A percentile compares a stretch with the other conserved stretches of the same genome.
Conservation (phyloP, 768 basidiomycete genomes). For the Terana coerulea region DNA sequence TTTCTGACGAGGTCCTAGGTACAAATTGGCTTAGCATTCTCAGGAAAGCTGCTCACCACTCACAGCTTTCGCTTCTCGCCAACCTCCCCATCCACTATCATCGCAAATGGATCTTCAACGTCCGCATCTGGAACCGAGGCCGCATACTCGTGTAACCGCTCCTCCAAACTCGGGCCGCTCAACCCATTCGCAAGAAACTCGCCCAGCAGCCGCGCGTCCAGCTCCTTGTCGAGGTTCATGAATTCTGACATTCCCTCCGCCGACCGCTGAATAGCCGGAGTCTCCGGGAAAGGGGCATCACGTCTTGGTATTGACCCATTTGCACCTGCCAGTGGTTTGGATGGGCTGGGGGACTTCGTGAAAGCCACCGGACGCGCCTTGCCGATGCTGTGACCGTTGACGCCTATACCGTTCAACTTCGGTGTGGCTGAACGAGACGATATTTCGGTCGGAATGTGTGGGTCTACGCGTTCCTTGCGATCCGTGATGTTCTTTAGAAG, state of each 20-base stretch:
- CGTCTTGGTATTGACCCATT: slow-evolving; percentile 24
- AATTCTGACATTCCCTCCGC: slow-evolving; percentile 72
- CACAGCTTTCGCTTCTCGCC: slow-evolving; percentile 68
- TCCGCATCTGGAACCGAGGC: slow-evolving; percentile 21
- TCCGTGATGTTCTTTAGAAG: slow-evolving; percentile 89
- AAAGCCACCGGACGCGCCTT: slow-evolving; percentile 39
- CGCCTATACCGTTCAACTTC: slow-evolving; percentile 37
- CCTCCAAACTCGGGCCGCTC: slow-evolving; percentile 15
- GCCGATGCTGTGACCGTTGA: slow-evolving; percentile 30
- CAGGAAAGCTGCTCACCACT: slow-evolving; percentile 15
- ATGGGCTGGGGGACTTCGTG: slow-evolving; percentile 28
- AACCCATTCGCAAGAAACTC: slow-evolving; percentile 8
- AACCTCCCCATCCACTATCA: slow-evolving; percentile 29
- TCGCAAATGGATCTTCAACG: slow-evolving; percentile 27
- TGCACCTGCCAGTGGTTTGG: slow-evolving; percentile 16
- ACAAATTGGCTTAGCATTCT: not conserved
- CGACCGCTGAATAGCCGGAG: slow-evolving; percentile 66
- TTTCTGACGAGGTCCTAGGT: slow-evolving; percentile 29
- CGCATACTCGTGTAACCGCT: slow-evolving; percentile 17
- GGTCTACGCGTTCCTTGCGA: slow-evolving; percentile 75
- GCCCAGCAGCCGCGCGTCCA: slow-evolving; percentile 30
- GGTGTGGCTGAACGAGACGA: slow-evolving; percentile 21
- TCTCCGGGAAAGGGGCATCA: slow-evolving; percentile 59
- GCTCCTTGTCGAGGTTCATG: slow-evolving; percentile 50
- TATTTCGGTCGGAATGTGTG: slow-evolving; percentile 51